phyloP scores from a whole-genome alignment of 257 asterid genomes.

The Paraleonurus japonicus region DNA sequence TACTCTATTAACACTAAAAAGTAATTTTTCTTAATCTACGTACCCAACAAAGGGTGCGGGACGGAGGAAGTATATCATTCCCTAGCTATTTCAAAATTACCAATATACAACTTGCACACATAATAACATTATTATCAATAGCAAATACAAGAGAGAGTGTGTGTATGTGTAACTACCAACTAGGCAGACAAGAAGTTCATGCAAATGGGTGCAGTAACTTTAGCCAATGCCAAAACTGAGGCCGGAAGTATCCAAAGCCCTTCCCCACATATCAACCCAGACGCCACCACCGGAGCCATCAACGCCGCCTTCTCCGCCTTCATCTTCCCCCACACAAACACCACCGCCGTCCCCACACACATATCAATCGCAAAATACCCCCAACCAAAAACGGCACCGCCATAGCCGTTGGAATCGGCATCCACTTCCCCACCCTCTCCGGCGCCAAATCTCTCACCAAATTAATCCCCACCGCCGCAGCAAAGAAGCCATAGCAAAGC shows the following conservation, averaged over 20 bases:
- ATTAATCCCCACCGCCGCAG: slow-evolving; percentile 47
- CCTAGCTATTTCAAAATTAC: background rate
- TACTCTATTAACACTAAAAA: too few relatives aligned
- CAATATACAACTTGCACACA: background rate
- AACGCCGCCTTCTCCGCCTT: slow-evolving; percentile 44
- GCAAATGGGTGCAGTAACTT: slow-evolving; percentile 61
- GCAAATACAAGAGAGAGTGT: background rate
- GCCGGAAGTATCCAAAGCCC: slow-evolving; percentile 75
- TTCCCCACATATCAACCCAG: slow-evolving; percentile 78
- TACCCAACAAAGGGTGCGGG: too few relatives aligned
- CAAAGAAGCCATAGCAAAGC: slow-evolving; percentile 58
- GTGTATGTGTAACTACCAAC: background rate
- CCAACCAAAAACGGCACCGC: slow-evolving; percentile 69
- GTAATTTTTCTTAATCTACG: too few relatives aligned
- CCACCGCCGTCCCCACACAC: slow-evolving; percentile 67
- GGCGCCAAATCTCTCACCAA: slow-evolving; percentile 52
- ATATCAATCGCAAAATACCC: slow-evolving; percentile 58
- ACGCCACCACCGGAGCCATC: slow-evolving; percentile 71
- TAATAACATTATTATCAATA: background rate
- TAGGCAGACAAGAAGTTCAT: slow-evolving; percentile 55
- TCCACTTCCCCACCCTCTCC: slow-evolving; percentile 46
- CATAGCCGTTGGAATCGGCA: slow-evolving; percentile 76
- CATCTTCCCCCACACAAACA: slow-evolving; percentile 51
- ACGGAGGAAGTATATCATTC: background rate
- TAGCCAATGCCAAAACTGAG: slow-evolving; percentile 66